A percentile compares a stretch with the other conserved stretches of the same genome.
These are phyloP conservation scores for Chlorella sp. DNA, from an alignment of 139 green algal genomes.

Conservation along the genomic window DNA sequence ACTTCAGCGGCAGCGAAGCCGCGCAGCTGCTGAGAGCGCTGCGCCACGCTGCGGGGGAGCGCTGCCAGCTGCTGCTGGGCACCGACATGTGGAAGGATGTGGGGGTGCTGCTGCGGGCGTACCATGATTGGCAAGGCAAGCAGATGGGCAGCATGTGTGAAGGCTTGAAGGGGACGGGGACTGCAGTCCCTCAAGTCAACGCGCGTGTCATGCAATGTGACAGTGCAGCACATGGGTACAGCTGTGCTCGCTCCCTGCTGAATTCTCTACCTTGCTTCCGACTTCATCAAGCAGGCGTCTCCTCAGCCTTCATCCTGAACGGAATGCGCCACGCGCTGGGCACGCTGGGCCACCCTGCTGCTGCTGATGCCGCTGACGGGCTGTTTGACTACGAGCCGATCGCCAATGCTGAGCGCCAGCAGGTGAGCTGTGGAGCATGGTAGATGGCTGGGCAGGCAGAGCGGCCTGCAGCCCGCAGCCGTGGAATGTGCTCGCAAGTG, in stretches of 20 bases:
- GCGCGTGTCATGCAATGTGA: too few species aligned
- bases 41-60: constrained; percentile 15
- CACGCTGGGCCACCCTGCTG: constrained; percentile 36
- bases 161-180: too few species aligned
- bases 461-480: too few species aligned
- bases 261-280: too few species aligned
- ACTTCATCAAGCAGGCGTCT: constrained; percentile 72
- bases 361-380: neutral
- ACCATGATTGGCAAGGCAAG: constrained; percentile 56
- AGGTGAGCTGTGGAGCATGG: constrained; percentile 17
- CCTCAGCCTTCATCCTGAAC: constrained; percentile 72
- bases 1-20: constrained; percentile 56
- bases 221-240: too few species aligned
- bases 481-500: too few species aligned
- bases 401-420: constrained; percentile 38
- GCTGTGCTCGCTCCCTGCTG: too few species aligned
- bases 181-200: too few species aligned
- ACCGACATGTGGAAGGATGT: constrained; percentile 72
- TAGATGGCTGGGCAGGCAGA: neutral
- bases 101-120: constrained; percentile 56
- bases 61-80: constrained; percentile 48
- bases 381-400: constrained; percentile 46
- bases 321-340: constrained; percentile 54
- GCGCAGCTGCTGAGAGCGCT: constrained; percentile 54
- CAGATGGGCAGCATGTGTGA: neutral